Percentiles rank a stretch among this genome's conserved stretches.
These are phyloP conservation scores for Lathyrus aphaca DNA, from an alignment of 306 rosid species.

Conservation along the genomic window DNA sequence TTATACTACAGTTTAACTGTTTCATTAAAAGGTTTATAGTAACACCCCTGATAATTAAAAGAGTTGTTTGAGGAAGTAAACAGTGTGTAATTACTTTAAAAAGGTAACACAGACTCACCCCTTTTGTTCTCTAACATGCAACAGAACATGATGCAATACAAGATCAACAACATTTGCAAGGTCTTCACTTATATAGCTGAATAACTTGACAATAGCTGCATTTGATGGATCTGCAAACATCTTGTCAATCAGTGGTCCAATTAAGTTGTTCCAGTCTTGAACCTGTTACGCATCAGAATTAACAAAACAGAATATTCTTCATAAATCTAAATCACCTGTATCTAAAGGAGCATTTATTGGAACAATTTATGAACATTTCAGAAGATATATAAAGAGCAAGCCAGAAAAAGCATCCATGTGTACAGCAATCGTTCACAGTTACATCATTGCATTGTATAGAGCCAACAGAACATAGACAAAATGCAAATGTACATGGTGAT, in stretches of 20 bases:
- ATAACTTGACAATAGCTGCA: conserved; percentile 70
- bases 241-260: conserved; percentile 81
- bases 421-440: background rate
- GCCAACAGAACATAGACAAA: conserved; percentile 28
- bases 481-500: conserved; percentile 27
- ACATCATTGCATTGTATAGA: conserved; percentile 4
- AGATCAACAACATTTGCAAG: conserved; percentile 70
- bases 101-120: conserved; percentile 57
- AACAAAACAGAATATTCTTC: conserved; percentile 20
- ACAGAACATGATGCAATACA: conserved; percentile 65
- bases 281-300: conserved; percentile 56
- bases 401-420: conserved; percentile 20
- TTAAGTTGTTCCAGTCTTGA: conserved; percentile 69
- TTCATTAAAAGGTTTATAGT: conserved; percentile 21
- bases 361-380: conserved; percentile 13
- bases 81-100: background rate
- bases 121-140: conserved; percentile 59
- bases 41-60: conserved; percentile 10
- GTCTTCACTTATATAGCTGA: conserved; percentile 73
- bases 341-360: conserved; percentile 21
- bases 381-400: conserved; percentile 20
- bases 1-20: conserved; percentile 9
- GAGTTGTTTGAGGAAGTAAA: conserved; percentile 11
- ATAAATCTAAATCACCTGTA: background rate
- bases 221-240: conserved; percentile 93